Percentiles rank a stretch among this genome's conserved stretches.
Evolutionary conservation across 495 filamentous ascomycete species (phyloP).

Genomic region (Cetradonia linearis): DNA sequence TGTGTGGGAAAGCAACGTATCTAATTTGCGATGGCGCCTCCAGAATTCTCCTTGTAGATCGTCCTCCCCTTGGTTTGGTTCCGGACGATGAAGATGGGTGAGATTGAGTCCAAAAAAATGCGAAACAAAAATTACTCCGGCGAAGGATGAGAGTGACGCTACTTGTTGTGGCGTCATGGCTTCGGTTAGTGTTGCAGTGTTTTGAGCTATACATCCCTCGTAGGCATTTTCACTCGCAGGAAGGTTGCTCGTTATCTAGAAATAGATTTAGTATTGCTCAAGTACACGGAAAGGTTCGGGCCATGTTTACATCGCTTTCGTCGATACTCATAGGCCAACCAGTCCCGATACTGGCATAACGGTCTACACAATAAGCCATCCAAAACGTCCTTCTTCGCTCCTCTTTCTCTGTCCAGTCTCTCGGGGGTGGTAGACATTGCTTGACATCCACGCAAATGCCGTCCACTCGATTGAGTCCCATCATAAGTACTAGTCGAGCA

Average conservation of each 20-base stretch:
- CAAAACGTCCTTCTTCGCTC: conserved; percentile 89
- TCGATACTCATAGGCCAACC: conserved; percentile 95
- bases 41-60: conserved; percentile 93
- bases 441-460: conserved; percentile 83
- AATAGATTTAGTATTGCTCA: conserved; percentile 17
- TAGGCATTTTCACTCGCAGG: conserved; percentile 83
- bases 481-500: conserved; percentile 73
- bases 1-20: conserved; percentile 81
- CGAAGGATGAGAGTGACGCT: conserved; percentile 64
- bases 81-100: conserved; percentile 84
- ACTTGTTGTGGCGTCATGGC: conserved; percentile 64
- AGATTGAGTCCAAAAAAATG: conserved; percentile 91
- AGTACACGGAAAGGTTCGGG: not conserved
- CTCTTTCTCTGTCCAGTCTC: conserved; percentile 89
- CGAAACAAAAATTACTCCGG: conserved; percentile 71
- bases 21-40: conserved; percentile 82
- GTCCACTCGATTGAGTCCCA: conserved; percentile 84
- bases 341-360: conserved; percentile 93
- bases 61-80: conserved; percentile 67
- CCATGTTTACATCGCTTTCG: conserved; percentile 62
- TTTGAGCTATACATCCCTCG: conserved; percentile 62
- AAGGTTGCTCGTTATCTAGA: conserved; percentile 69
- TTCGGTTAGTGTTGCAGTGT: conserved; percentile 57
- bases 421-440: conserved; percentile 72
- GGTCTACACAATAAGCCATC: conserved; percentile 81